Base-by-base conservation (phyloP, 2,329 filamentous ascomycete genomes). In the Escovopsis sp. region DNA sequence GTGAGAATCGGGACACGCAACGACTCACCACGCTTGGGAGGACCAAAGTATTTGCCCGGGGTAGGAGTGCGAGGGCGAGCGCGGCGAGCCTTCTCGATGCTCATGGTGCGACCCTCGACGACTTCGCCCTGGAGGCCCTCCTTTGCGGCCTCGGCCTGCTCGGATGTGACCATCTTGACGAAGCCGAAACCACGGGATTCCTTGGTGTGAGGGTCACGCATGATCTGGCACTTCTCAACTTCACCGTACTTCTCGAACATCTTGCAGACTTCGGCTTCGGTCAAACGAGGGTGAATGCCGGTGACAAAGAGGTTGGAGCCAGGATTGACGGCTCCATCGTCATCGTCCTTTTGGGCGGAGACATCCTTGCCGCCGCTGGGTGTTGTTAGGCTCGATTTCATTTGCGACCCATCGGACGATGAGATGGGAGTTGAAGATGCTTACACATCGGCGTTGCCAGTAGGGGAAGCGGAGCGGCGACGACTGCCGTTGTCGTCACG, bases 251-350 rank as follows among this genome's bases (percentile, higher is more conserved):
- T 98, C 68, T 95, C 87, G 58, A 98, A 98, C 51, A 98, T 80
- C 61, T 87, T 87, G 42, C 84, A 83, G 47, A 98, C 85, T 59
- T 96, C 91, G 13, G 80, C 75, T 63, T 98, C 91, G 38, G 76
- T 80, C 51, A 98, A 76, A 55, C 84, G 84, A 44, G 91, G 91
- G 62, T 96, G 87, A 51, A 98, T 98, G 53, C 91, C 91, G 49
- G 91, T 98, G 51, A 98, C 91, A 63, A 98, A 98, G 45, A 98
- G 82, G 70, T 98, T 98, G 51, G 91, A 95, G 53, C 91, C 91
- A 48, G 87, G 84, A 67, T 98, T 98, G 58, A 83, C 61, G 48
- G 88, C 81, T 52, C 82, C 83, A 55, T 85, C 81, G 53, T 93
- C 86, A 47, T 76, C 85, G 34, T 68, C 67, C 34, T 64, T 62